Base-by-base conservation (phyloP, 495 filamentous ascomycete genomes). In the Penicillium subrubescens region DNA sequence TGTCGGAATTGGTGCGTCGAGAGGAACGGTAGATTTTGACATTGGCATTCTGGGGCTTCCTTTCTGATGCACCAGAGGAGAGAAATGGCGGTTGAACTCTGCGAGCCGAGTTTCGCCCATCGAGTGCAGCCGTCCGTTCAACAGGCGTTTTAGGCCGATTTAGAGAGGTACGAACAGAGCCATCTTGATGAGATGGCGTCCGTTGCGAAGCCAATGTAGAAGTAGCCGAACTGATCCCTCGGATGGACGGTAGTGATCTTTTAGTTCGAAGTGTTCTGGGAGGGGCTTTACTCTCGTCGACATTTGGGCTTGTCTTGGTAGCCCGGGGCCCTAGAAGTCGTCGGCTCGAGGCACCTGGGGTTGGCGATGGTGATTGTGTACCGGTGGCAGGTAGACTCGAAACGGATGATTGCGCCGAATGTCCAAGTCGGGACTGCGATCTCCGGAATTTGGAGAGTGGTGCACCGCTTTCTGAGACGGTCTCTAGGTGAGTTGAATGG, bases 381-480 rank as follows among this genome's bases (percentile, higher is more conserved):
- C 52, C 67, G 29, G 86, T 81, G 7, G 86, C 84, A 17, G 87
- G 83, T 50, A 92, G 82, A 63, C 85, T 89, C 50, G 84, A 87
- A 33, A 87, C 70, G 65, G 90, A 90, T 57, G 89, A 87, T 61
- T 92, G 86, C 34, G 87, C 78, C 31, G 86, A 82, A 75, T 92
- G 86, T n/a, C 83, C 86, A 31, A 90, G 77, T 59, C 88, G 85
- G 7, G 89, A 91, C 59, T 86, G 84, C 34, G 89, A 83, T 64
- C 88, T 82, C 34, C 86, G 74, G 56, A 82, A 84, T 57, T 77
- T 81, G 46, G 80, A 81, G 63, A 90, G 83, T 33, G 90, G 87
- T 29, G 88, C 92, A 60, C 93, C 94, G 60, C 88, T 91, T 76
- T 98, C 96, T 43, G 92, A 97, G 2, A 98, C 93, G 34, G 94